phyloP scores from a whole-genome alignment of 2,329 filamentous ascomycete genomes.

The Ophiocordyceps robertsii region DNA sequence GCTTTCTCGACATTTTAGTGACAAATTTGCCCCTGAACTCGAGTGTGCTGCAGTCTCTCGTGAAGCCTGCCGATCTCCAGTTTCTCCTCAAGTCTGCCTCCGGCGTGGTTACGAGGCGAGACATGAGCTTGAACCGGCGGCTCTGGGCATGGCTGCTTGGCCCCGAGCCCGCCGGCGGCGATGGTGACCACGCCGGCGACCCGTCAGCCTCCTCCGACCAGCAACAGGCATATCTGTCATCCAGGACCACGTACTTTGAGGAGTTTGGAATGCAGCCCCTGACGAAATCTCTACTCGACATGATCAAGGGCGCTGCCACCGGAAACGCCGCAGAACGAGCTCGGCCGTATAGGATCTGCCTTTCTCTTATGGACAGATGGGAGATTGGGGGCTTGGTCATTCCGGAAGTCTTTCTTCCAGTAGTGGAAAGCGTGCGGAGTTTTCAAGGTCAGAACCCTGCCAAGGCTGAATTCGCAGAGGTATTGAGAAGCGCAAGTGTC shows the following conservation, averaged over 20 bases:
- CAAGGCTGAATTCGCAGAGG: conserved; percentile 68
- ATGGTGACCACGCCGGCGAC: conserved; percentile 33
- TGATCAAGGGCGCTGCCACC: conserved; percentile 44
- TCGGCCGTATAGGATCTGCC: conserved; percentile 76
- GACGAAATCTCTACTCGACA: conserved; percentile 58
- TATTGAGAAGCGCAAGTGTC: conserved; percentile 81
- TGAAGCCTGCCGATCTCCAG: conserved; percentile 65
- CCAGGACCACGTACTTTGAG: conserved; percentile 70
- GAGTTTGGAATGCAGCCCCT: conserved; percentile 64
- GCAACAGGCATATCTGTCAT: conserved; percentile 31
- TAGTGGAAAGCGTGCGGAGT: conserved; percentile 63
- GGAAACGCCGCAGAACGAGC: conserved; percentile 47
- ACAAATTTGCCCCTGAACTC: conserved; percentile 81
- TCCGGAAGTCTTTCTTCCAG: conserved; percentile 75
- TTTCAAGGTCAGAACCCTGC: conserved; percentile 54
- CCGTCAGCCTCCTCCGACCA: conserved; percentile 30
- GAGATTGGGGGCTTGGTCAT: conserved; percentile 88
- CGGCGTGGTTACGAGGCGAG: conserved; percentile 76
- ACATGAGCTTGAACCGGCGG: conserved; percentile 92
- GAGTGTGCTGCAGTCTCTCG: conserved; percentile 60
- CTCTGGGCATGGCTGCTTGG: conserved; percentile 96
- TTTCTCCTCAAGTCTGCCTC: conserved; percentile 69
- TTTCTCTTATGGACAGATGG: conserved; percentile 97
- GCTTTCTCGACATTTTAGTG: conserved; percentile 85
- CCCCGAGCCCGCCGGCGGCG: conserved; percentile 43